Percentiles rank a stretch among this genome's conserved stretches.
phyloP scores from a whole-genome alignment of 805 yeast genomes.

The Jamesozyma spencerorum region DNA sequence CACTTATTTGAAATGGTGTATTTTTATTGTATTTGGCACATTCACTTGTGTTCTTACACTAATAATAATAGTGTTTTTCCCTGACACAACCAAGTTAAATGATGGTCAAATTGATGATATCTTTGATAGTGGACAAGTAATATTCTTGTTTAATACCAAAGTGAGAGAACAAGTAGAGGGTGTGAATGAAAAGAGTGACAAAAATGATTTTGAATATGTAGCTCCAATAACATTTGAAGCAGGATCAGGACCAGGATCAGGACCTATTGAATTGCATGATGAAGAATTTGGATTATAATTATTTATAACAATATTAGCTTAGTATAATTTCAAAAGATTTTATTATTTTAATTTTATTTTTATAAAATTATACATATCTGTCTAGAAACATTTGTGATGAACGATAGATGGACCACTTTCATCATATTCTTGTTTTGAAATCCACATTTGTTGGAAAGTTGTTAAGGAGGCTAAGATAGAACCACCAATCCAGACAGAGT shows the following conservation, averaged over 20 bases:
- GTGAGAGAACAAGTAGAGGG: not conserved
- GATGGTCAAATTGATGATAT: constrained; percentile 22
- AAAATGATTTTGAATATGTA: not conserved
- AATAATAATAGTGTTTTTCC: constrained; percentile 30
- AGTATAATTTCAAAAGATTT: no score
- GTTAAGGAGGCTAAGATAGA: constrained; percentile 96
- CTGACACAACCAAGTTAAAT: constrained; percentile 33
- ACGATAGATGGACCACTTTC: constrained; percentile 99
- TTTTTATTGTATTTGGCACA: constrained; percentile 33
- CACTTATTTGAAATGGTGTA: constrained; percentile 31
- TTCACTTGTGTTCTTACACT: constrained; percentile 29
- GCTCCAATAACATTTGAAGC: not conserved
- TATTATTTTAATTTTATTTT: no score
- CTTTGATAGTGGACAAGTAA: constrained; percentile 7
- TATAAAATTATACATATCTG: not conserved
- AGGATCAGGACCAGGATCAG: not conserved
- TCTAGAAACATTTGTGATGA: constrained; percentile 43
- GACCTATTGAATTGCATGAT: not conserved
- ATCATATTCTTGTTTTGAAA: constrained; percentile 99
- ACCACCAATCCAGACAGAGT: constrained; percentile 99
- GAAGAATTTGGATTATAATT: not conserved
- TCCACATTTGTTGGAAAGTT: constrained; percentile 99
- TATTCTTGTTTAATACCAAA: not conserved
- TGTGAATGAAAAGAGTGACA: not conserved
- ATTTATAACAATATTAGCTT: no score